Percentiles rank a stretch among this genome's conserved stretches.
phyloP scores from a whole-genome alignment of 805 yeast genomes.

The Pichia cephalocereana region DNA sequence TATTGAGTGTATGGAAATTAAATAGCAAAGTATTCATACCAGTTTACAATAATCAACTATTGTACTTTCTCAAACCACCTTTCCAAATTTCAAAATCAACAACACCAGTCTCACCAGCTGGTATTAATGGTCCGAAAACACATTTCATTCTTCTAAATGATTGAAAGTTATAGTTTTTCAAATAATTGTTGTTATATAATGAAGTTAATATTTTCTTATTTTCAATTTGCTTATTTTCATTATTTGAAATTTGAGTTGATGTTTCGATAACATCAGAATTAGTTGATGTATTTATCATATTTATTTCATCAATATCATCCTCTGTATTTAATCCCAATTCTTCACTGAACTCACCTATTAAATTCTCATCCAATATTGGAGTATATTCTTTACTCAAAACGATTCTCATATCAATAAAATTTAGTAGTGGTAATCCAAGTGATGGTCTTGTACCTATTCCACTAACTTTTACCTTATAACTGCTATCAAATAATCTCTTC shows the following conservation, averaged over 20 bases:
- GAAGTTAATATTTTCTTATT: constrained; percentile 16
- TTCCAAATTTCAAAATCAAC: constrained; percentile 28
- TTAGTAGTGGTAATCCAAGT: constrained; percentile 48
- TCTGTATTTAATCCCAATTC: constrained; percentile 25
- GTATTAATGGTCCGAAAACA: constrained; percentile 22
- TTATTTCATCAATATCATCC: constrained; percentile 3
- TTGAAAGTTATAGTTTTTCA: constrained; percentile 25
- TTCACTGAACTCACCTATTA: constrained; percentile 26
- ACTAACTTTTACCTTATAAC: constrained; percentile 24
- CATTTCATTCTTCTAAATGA: constrained; percentile 21
- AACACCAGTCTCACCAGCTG: constrained; percentile 12
- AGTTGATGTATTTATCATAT: not conserved
- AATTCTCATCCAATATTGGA: constrained; percentile 28
- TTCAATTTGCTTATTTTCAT: not conserved
- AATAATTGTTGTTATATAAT: constrained; percentile 21
- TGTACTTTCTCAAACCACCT: constrained; percentile 25
- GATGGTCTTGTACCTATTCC: constrained; percentile 37
- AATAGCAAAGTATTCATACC: too few species aligned
- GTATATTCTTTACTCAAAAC: constrained; percentile 34
- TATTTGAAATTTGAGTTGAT: constrained; percentile 4
- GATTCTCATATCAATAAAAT: constrained; percentile 40
- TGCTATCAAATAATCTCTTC: constrained; percentile 23
- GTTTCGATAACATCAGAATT: not conserved
- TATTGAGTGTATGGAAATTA: too few species aligned
- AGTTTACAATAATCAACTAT: not conserved